Base-by-base conservation (phyloP, 2,329 filamentous ascomycete species). In the Geosmithia morbida region DNA sequence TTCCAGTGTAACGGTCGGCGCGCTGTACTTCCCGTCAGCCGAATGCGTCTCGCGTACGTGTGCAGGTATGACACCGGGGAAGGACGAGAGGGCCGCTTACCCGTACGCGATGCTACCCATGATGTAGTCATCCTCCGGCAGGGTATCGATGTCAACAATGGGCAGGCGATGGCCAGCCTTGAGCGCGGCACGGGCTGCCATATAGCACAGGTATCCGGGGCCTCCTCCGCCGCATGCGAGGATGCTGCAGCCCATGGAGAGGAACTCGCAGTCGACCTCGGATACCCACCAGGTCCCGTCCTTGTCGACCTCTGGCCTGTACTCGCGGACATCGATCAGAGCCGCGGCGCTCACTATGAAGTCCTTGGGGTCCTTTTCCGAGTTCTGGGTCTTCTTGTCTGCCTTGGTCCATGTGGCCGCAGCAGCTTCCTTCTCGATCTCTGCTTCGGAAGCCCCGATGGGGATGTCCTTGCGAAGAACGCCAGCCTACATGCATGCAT, bases 191-290 rank as follows among this genome's bases (percentile, higher is more conserved):
- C 29, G 22, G 18, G 20, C 20, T 16, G 22, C 29, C 22, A 45
- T 29, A 17, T 45, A 33, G 17, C 43, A 30, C 33, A 37, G 14
- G 14, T 37, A 37, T 37, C 33, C 33, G 11, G 33, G 70, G 2
- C 77, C 76, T 19, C 77, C 77, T 6, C 77, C 77, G 19, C 77
- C 78, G 0, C 75, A 78, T 2, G 75, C 77, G 0, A 82, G 66
- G 46, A 82, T 74, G 51, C 79, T 79, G 55, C 75, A 78, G 1
- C 78, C 77, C 8, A 66, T 72, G 1, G 72, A 61, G 30, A 81
- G 72, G 63, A 72, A 81, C 29, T 63, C 58, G 3, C 81, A 61
- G 55, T 81, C 78, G 0, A 70, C 73, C 53, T 80, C 75, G 13
- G 66, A 74, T 40, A 81, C 58, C 48, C 70, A 69, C 78, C 78